Percentiles rank a stretch among this genome's conserved stretches.
Evolutionary conservation across 495 filamentous ascomycete genomes (phyloP).

Genomic region (Entonaema liquescens): DNA sequence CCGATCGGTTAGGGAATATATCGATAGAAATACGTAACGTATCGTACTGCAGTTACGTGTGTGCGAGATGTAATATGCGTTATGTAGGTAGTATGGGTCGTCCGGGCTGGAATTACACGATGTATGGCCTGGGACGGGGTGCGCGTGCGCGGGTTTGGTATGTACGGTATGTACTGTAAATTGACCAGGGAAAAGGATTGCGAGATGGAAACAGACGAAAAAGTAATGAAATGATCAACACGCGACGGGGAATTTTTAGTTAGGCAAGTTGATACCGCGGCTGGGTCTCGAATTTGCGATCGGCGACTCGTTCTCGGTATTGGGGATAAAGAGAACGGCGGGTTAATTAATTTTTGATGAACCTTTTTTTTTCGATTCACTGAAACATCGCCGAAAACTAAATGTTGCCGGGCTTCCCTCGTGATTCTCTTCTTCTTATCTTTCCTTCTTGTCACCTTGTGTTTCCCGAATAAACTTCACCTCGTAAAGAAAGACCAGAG

Average conservation of each 20-base stretch:
- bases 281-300: slow-evolving; percentile 42
- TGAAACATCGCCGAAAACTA: slow-evolving; percentile 29
- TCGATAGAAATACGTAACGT: slow-evolving; percentile 28
- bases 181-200: slow-evolving; percentile 19
- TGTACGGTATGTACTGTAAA: slow-evolving; percentile 11
- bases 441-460: neutral
- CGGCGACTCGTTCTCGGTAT: slow-evolving; percentile 39
- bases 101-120: neutral
- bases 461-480: slow-evolving; percentile 8
- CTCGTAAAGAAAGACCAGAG: slow-evolving; percentile 2
- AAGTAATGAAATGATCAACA: slow-evolving; percentile 37
- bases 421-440: slow-evolving; percentile 4
- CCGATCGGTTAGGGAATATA: slow-evolving; percentile 27
- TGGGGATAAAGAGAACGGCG: slow-evolving; percentile 35
- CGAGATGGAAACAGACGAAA: slow-evolving; percentile 17
- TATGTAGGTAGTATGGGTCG: slow-evolving; percentile 11
- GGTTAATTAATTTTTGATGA: slow-evolving; percentile 31
- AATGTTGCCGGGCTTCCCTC: neutral
- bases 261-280: slow-evolving; percentile 26
- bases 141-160: slow-evolving; percentile 3
- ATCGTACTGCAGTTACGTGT: slow-evolving; percentile 22
- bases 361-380: slow-evolving; percentile 22
- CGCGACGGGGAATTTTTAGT: slow-evolving; percentile 42
- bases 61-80: slow-evolving; percentile 19
- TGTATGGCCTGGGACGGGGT: neutral